A percentile compares a stretch with the other conserved stretches of the same genome.
phyloP scores from a whole-genome alignment of 1,139 yeast genomes.

The Hanseniaspora sp. region DNA sequence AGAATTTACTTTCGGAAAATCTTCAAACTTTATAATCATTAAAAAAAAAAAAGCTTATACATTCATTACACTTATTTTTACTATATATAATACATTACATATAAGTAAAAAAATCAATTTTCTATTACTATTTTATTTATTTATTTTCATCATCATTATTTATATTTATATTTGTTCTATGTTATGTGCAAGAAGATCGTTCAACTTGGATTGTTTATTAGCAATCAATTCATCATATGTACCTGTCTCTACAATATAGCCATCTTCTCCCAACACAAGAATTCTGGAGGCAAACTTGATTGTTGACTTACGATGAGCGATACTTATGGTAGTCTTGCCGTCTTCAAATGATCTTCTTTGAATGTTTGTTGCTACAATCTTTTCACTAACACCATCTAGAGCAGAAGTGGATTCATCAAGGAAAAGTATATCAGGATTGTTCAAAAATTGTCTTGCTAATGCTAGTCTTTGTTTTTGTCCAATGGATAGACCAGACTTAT shows the following conservation, averaged over 20 bases:
- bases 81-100: not conserved
- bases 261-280: conserved; percentile 59
- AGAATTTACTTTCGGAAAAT: conserved; percentile 27
- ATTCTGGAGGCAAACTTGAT: conserved; percentile 63
- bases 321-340: conserved; percentile 75
- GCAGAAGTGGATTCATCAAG: conserved; percentile 77
- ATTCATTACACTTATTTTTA: too few species aligned
- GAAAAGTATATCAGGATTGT: conserved; percentile 55
- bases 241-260: conserved; percentile 71
- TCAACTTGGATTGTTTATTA: conserved; percentile 51
- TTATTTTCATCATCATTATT: not conserved
- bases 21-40: conserved; percentile 3
- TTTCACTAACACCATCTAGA: conserved; percentile 62
- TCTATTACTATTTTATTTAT: too few species aligned
- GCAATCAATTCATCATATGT: conserved; percentile 47
- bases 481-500: conserved; percentile 70
- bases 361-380: conserved; percentile 50
- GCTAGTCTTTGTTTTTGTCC: conserved; percentile 90
- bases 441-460: conserved; percentile 64
- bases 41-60: too few species aligned
- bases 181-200: conserved; percentile 43
- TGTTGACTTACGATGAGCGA: conserved; percentile 84
- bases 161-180: conserved; percentile 18
- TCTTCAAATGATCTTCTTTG: conserved; percentile 49
- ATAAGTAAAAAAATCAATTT: not conserved